phyloP scores from a whole-genome alignment of 257 asterid species.

The Parsonsia alboflavescens region DNA sequence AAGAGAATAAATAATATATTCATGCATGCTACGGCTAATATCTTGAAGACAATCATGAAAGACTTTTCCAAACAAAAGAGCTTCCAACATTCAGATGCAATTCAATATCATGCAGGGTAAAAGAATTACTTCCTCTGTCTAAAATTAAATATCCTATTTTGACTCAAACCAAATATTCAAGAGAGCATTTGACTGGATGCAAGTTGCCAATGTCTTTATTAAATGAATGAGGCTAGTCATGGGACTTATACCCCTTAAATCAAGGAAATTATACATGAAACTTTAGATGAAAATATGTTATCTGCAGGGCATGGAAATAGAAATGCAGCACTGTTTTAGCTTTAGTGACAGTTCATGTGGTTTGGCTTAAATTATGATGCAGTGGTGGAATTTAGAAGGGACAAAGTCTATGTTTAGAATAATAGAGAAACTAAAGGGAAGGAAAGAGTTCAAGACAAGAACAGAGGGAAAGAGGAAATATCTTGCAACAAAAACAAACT shows the following conservation, averaged over 20 bases:
- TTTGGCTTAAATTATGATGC: neutral
- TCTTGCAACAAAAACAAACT: neutral
- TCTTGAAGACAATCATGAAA: neutral
- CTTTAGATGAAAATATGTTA: neutral
- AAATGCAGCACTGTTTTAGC: neutral
- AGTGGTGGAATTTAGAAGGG: neutral
- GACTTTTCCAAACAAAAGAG: too few species aligned
- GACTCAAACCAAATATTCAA: neutral
- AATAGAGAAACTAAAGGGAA: neutral
- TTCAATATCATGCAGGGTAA: neutral
- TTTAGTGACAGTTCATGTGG: neutral
- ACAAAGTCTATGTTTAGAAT: neutral
- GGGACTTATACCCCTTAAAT: neutral
- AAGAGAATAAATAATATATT: conserved; percentile 14
- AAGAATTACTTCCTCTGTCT: neutral
- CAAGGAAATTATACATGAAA: neutral
- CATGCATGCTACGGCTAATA: neutral
- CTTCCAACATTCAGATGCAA: neutral
- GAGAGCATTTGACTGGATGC: neutral
- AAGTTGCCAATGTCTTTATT: neutral
- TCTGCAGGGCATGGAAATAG: neutral
- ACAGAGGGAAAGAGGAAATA: neutral
- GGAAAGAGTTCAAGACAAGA: neutral
- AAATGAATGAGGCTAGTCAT: neutral
- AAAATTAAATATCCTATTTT: neutral